Evolutionary conservation across 208 protist species (phyloP), one percentile per base, ranked within the genome.

Genomic region (Crithidia acanthocephali): DNA sequence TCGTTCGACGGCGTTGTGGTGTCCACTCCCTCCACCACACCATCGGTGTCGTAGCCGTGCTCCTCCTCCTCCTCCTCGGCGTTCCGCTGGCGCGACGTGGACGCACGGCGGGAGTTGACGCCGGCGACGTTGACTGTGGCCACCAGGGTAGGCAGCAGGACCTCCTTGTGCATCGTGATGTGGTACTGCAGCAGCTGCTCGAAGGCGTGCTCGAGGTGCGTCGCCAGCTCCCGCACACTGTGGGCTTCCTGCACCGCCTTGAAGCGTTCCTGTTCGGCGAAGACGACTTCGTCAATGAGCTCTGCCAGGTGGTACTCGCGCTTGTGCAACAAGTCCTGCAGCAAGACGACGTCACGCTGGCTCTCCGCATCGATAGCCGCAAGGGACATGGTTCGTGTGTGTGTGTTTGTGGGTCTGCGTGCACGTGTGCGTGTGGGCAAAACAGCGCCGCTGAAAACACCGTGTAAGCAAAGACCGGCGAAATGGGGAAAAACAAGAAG

Each of bases 211-310:
- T 92, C 84, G 6, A 92, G 71, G 51, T 79, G 58, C n/a, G 48
- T 74, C 27, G 61, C 57, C 16, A 75, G 71, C 52, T 78, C 72
- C 1, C 67, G 72, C 35, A 82, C 70, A 11, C 44, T 30, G 15
- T 58, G 47, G 2, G 55, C 66, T 44, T 60, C 74, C 57, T 68
- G 50, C 47, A 74, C 53, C 10, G 87, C 70, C 61, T 85, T 75
- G n/a, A 80, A 81, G 50, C 69, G 74, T 32, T 78, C 66, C 16
- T 82, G 64, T 44, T 88, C 80, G 2, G 85, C 85, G 61, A 84
- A 84, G 33, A 91, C 78, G 10, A 93, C 83, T 42, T 93, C 88
- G 56, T 93, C 86, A 68, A 93, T 91, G 25, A 93, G 81, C 63
- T 93, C 85, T 1, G 88, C 85, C 0, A 93, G 79, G 48, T 93